Percentiles rank a stretch among this genome's conserved stretches.
phyloP scores from a whole-genome alignment of 768 basidiomycete genomes.

The Lactifluus echinatus region DNA sequence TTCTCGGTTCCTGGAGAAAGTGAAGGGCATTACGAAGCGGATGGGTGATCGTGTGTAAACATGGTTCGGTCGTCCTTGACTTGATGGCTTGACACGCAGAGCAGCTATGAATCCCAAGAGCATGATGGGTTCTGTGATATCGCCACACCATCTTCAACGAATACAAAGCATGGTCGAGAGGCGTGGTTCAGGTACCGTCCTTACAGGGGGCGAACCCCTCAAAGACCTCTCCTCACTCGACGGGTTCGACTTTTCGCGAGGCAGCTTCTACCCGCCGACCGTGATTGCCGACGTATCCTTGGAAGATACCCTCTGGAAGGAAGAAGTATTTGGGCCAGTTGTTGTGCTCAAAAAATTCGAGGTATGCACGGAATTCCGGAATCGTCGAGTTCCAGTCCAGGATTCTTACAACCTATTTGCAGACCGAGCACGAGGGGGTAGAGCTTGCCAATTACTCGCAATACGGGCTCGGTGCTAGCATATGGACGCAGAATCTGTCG shows the following conservation, averaged over 20 bases:
- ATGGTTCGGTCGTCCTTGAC: neutral
- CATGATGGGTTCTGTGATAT: conserved; percentile 79
- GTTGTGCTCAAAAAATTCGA: conserved; percentile 53
- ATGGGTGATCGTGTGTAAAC: conserved; percentile 63
- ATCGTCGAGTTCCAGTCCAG: neutral
- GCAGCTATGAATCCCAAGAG: conserved; percentile 61
- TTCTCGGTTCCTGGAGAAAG: conserved; percentile 50
- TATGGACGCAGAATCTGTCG: conserved; percentile 73
- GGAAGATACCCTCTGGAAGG: conserved; percentile 63
- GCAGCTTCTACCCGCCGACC: conserved; percentile 76
- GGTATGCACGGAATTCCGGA: conserved; percentile 27
- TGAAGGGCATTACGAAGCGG: conserved; percentile 47
- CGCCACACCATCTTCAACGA: conserved; percentile 49
- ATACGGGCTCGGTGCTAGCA: conserved; percentile 73
- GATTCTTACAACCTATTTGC: neutral
- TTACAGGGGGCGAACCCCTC: conserved; percentile 63
- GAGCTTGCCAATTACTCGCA: conserved; percentile 63
- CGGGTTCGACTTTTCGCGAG: conserved; percentile 58
- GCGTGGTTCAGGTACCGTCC: conserved; percentile 37
- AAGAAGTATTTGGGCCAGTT: conserved; percentile 86
- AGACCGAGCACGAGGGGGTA: conserved; percentile 59
- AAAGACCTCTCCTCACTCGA: conserved; percentile 55
- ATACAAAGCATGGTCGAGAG: conserved; percentile 50
- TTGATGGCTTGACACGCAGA: neutral
- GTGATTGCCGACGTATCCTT: conserved; percentile 51